phyloP scores from a whole-genome alignment of 2,329 filamentous ascomycete species.

The Botrytis aclada region DNA sequence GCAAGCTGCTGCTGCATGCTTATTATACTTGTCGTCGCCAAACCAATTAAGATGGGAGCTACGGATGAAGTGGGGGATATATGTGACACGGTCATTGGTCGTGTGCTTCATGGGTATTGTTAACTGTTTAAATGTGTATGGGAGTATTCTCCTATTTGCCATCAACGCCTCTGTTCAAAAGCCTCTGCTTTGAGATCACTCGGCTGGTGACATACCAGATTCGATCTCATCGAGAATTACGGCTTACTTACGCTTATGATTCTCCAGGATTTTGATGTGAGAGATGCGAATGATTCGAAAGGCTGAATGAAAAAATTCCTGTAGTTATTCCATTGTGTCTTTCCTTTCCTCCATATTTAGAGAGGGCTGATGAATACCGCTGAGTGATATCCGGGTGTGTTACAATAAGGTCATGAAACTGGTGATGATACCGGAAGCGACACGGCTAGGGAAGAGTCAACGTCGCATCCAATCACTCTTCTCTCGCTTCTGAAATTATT shows the following conservation, averaged over 20 bases:
- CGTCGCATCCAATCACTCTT: not conserved
- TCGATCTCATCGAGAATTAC: conserved; percentile 10
- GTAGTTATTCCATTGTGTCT: not conserved
- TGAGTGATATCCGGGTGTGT: not conserved
- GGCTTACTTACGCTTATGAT: conserved; percentile 23
- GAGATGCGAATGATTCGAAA: not conserved
- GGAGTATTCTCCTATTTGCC: not conserved
- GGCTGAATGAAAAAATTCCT: not conserved
- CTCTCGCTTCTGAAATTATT: not conserved
- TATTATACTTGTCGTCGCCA: conserved; percentile 26
- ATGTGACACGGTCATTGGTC: conserved; percentile 25
- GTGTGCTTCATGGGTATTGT: conserved; percentile 24
- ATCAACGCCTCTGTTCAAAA: not conserved
- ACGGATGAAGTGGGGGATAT: conserved; percentile 28
- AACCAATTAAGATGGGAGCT: conserved; percentile 29
- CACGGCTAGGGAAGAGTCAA: not conserved
- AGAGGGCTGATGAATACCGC: conserved; percentile 10
- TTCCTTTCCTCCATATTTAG: conserved; percentile 9
- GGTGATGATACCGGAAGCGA: conserved; percentile 12
- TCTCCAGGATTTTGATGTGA: conserved; percentile 18
- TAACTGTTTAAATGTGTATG: conserved; percentile 20
- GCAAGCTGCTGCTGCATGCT: conserved; percentile 28
- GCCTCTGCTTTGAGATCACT: not conserved
- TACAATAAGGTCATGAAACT: conserved; percentile 7
- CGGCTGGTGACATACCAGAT: conserved; percentile 8